Evolutionary conservation across 495 filamentous ascomycete genomes (phyloP), one percentile per base, ranked within the genome.

Genomic region (Schizothecium vesticola): DNA sequence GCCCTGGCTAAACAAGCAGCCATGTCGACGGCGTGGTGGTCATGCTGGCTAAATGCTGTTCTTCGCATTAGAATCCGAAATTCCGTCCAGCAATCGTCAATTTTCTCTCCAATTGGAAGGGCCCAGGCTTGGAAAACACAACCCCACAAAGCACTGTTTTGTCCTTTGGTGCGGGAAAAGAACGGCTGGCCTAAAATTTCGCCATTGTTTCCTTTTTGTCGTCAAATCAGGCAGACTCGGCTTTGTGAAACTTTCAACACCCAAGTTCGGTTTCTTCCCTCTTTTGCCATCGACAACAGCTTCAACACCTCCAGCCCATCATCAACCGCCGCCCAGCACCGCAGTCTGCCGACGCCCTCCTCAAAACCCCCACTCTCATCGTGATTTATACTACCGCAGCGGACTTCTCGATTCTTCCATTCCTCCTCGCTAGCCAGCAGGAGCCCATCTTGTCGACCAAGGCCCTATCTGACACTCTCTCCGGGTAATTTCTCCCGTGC

Each of bases 401-500:
- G 16, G 36, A 8, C 43, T 51, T 51, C 43, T 31, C 59, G 26
- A 28, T 25, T 25, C 56, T 36, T 28, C 29, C 55, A 25, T 25
- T 16, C 57, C 66, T 24, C 23, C 23, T 67, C 10, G 63, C 43
- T 8, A 26, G 12, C 10, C 22, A 23, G 12, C 23, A 11, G 55
- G 6, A 56, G 56, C n/a, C 19, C 16, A 21, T 19, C 65, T 24
- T 55, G 51, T 68, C 58, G 59, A 5, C 10, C 22, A 22, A 59
- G 56, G 3, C 22, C 5, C 24, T 25, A 60, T 61, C 57, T 36
- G 29, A 51, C 56, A 21, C 57, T 7, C 25, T 60, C n/a, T 13
- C 71, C 71, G 71, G 71, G 69, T 73, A 73, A 73, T 73, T 71
- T 60, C 33, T 62, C n/a, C 71, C 69, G 71, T 59, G 59, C 56